Evolutionary conservation across 805 yeast species (phyloP).

Genomic region (Zygosaccharomyces kombuchaensis): DNA sequence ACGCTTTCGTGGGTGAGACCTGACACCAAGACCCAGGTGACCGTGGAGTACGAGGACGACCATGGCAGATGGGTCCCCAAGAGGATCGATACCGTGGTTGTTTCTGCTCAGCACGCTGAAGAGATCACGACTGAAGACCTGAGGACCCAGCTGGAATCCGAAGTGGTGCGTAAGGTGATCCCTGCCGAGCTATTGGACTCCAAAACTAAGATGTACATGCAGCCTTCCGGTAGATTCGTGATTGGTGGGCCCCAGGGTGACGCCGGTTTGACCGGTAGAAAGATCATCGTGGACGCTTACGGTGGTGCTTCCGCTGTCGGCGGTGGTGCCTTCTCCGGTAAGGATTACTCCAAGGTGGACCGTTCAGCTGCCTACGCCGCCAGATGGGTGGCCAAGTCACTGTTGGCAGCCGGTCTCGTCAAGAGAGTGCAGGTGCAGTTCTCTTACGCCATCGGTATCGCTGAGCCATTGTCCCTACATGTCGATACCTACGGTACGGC

Average conservation of each 20-base stretch:
- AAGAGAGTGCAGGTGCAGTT: slow-evolving; percentile 97
- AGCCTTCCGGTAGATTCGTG: slow-evolving; percentile 99
- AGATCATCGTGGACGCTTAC: slow-evolving; percentile 98
- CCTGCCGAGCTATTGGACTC: slow-evolving; percentile 89
- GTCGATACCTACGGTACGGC: slow-evolving; percentile 99
- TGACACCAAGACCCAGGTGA: slow-evolving; percentile 99
- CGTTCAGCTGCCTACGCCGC: slow-evolving; percentile 99
- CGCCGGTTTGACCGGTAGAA: slow-evolving; percentile 99
- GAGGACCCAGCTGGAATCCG: slow-evolving; percentile 69
- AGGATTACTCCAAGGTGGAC: slow-evolving; percentile 99
- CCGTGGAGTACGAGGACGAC: slow-evolving; percentile 91
- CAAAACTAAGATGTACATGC: slow-evolving; percentile 95
- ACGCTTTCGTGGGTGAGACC: slow-evolving; percentile 96
- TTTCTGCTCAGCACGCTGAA: slow-evolving; percentile 97
- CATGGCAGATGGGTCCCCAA: slow-evolving; percentile 93
- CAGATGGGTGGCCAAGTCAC: slow-evolving; percentile 99
- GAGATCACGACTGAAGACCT: slow-evolving; percentile 90
- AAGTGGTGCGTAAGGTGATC: slow-evolving; percentile 86
- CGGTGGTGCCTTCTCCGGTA: slow-evolving; percentile 99
- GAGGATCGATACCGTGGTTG: slow-evolving; percentile 96
- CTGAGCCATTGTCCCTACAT: slow-evolving; percentile 96
- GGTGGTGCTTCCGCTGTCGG: slow-evolving; percentile 99
- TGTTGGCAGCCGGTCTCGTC: slow-evolving; percentile 90
- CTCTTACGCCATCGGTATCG: slow-evolving; percentile 99
- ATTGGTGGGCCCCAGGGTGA: slow-evolving; percentile 99